A percentile compares a stretch with the other conserved stretches of the same genome.
phyloP scores from a whole-genome alignment of 2,329 filamentous ascomycete species.

The Pseudocercospora pini-densiflorae region DNA sequence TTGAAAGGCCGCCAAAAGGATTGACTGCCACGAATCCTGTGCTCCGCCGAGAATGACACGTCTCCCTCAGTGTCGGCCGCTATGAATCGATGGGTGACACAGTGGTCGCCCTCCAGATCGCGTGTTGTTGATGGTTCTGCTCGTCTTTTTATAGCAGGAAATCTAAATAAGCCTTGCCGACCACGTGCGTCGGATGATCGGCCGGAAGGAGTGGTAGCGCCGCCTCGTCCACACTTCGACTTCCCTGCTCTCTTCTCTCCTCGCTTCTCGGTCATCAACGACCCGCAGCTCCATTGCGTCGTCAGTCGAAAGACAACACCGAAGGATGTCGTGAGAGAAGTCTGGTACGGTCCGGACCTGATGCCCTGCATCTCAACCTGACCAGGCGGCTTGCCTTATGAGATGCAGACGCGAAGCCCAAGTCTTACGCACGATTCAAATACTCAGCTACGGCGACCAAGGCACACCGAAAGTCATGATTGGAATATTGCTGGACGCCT shows the following conservation, averaged over 20 bases:
- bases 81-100: too few relatives aligned
- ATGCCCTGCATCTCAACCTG: neutral
- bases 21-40: neutral
- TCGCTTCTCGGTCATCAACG: neutral
- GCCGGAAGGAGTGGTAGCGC: neutral
- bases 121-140: neutral
- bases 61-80: too few relatives aligned
- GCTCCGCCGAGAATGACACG: too few relatives aligned
- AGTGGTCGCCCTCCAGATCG: neutral
- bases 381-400: neutral
- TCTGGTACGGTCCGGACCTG: neutral
- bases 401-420: neutral
- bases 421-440: neutral
- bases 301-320: neutral
- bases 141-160: neutral
- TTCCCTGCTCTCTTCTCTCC: neutral
- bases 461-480: neutral
- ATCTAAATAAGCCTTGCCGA: neutral
- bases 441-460: neutral
- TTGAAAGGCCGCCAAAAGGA: neutral
- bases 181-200: constrained; percentile 1
- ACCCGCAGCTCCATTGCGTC: neutral
- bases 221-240: neutral
- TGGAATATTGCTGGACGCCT: neutral
- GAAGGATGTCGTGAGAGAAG: neutral